Conservation (phyloP, 768 basidiomycete genomes). For the Macrocybe gigantea region DNA sequence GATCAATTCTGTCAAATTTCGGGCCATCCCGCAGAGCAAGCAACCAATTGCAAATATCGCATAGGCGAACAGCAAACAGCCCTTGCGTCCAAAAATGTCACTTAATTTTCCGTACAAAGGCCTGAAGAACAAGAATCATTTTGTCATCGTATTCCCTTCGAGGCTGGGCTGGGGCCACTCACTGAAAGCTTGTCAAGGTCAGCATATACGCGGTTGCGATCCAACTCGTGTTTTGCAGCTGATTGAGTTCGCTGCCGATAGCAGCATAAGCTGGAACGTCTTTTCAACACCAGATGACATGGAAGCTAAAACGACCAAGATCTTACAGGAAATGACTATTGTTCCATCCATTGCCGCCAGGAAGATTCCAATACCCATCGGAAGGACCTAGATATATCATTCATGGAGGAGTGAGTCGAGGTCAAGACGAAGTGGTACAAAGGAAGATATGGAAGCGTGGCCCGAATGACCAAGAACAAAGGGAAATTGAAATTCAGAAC, state of each 20-base stretch:
- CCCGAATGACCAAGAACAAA: neutral
- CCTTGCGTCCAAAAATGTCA: slow-evolving; percentile 61
- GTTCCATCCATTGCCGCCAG: slow-evolving; percentile 45
- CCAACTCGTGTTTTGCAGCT: slow-evolving; percentile 63
- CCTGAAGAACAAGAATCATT: slow-evolving; percentile 12
- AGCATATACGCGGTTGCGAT: slow-evolving; percentile 61
- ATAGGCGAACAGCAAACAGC: slow-evolving; percentile 52
- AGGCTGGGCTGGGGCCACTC: slow-evolving; percentile 8
- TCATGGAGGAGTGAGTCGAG: no score
- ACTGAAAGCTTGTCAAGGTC: slow-evolving; percentile 59
- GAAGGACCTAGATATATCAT: slow-evolving; percentile 26
- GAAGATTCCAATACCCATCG: slow-evolving; percentile 43
- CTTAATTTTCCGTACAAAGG: slow-evolving; percentile 61
- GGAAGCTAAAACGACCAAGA: neutral
- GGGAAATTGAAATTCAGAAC: neutral
- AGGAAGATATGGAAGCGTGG: neutral
- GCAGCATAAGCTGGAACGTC: slow-evolving; percentile 37
- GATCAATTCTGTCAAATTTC: slow-evolving; percentile 50
- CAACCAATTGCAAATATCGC: slow-evolving; percentile 47
- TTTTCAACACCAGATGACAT: neutral
- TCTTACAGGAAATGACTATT: slow-evolving; percentile 40
- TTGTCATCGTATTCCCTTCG: neutral
- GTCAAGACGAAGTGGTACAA: no score
- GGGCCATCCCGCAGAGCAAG: slow-evolving; percentile 46
- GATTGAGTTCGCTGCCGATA: slow-evolving; percentile 53